Conservation (phyloP, 1,284 basidiomycete species). For the Ceratobasidium sp. region DNA sequence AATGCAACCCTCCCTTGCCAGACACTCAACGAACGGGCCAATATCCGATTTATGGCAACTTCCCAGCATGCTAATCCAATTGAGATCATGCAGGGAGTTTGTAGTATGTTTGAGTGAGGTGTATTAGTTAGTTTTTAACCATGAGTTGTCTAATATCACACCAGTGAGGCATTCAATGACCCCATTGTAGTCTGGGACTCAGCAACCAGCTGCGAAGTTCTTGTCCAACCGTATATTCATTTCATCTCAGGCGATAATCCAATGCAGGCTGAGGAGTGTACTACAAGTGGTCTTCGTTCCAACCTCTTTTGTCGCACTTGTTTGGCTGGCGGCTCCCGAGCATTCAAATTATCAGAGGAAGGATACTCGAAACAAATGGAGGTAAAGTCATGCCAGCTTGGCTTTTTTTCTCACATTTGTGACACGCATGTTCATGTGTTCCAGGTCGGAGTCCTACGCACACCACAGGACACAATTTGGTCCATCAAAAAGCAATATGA, state of each 20-base stretch:
- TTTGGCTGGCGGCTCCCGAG: neutral
- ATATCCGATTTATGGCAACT: conserved; percentile 35
- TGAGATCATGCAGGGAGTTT: conserved; percentile 19
- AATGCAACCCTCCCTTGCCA: conserved; percentile 19
- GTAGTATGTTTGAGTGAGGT: neutral
- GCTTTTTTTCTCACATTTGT: neutral
- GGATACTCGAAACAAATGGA: conserved; percentile 25
- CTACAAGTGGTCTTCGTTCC: neutral
- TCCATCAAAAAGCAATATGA: conserved; percentile 35
- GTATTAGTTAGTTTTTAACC: too few relatives aligned
- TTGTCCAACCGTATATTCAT: neutral
- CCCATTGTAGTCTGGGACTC: neutral
- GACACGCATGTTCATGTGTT: conserved; percentile 2
- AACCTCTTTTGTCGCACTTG: conserved; percentile 3
- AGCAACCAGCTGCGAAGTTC: neutral
- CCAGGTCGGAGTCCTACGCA: conserved; percentile 37
- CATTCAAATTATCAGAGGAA: neutral
- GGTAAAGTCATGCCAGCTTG: neutral
- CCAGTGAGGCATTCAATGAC: conserved; percentile 43
- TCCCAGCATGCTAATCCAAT: conserved; percentile 24
- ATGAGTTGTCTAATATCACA: too few relatives aligned
- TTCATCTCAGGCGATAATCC: conserved; percentile 1
- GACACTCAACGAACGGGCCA: neutral
- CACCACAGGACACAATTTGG: conserved; percentile 37
- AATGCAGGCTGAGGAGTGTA: conserved; percentile 1